Evolutionary conservation across 352 stramenopile genomes (phyloP).

Genomic region (Detonula confervacea): DNA sequence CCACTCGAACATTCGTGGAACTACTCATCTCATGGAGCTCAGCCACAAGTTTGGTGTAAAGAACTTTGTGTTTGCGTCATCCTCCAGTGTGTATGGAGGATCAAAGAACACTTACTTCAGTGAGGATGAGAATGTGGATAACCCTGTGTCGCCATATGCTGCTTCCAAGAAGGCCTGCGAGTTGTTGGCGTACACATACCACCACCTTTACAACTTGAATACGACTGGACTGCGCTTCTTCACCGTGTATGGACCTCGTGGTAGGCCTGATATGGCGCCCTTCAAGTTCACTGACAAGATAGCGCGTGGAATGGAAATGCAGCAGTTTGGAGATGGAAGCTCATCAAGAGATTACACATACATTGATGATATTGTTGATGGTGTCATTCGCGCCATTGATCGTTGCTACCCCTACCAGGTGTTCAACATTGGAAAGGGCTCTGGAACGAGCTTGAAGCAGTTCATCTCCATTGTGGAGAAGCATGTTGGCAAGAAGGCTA

Average conservation of each 20-base stretch:
- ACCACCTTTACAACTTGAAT: conserved; percentile 95
- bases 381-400: conserved; percentile 88
- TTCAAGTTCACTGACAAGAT: conserved; percentile 99
- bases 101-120: conserved; percentile 92
- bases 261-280: conserved; percentile 97
- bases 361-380: conserved; percentile 97
- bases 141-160: conserved; percentile 95
- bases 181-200: conserved; percentile 96
- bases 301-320: conserved; percentile 90
- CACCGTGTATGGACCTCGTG: conserved; percentile 96
- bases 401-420: conserved; percentile 91
- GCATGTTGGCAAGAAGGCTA: conserved; percentile 92
- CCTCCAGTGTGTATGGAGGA: conserved; percentile 94
- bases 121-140: conserved; percentile 88
- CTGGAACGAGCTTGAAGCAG: conserved; percentile 90
- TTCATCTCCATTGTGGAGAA: conserved; percentile 96
- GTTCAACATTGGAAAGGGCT: conserved; percentile 96
- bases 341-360: conserved; percentile 98
- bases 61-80: conserved; percentile 96
- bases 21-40: conserved; percentile 92
- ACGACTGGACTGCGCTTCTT: conserved; percentile 97
- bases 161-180: conserved; percentile 98
- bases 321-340: conserved; percentile 96
- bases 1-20: conserved; percentile 95
- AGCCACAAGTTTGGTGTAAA: conserved; percentile 89